Conservation (phyloP, 768 basidiomycete species). For the Boletus sp. region DNA sequence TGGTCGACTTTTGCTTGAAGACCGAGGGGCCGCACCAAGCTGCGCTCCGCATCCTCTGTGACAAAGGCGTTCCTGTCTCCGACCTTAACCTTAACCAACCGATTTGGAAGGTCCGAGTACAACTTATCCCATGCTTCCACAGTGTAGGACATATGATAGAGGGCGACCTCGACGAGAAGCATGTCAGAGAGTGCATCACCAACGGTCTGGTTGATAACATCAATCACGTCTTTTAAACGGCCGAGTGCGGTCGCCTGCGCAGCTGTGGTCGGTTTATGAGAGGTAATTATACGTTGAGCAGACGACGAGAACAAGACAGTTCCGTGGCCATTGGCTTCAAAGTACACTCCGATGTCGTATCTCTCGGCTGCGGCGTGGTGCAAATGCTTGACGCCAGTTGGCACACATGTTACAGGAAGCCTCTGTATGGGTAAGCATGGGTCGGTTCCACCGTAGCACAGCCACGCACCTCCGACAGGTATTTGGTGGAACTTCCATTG, state of each 20-base stretch:
- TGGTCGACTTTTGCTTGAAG: conserved; percentile 83
- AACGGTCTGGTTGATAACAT: conserved; percentile 96
- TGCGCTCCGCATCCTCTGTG: conserved; percentile 92
- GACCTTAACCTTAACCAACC: conserved; percentile 91
- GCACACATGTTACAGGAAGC: conserved; percentile 90
- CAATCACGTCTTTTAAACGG: conserved; percentile 72
- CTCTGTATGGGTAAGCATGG: conserved; percentile 51
- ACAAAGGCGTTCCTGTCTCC: conserved; percentile 77
- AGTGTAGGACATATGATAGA: conserved; percentile 84
- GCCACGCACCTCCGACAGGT: conserved; percentile 68
- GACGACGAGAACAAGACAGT: conserved; percentile 90
- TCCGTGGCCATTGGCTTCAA: conserved; percentile 98
- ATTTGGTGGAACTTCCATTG: conserved; percentile 95
- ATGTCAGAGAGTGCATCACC: conserved; percentile 96
- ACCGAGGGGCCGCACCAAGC: conserved; percentile 74
- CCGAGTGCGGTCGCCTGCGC: conserved; percentile 79
- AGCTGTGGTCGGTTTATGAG: conserved; percentile 73
- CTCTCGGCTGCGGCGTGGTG: conserved; percentile 94
- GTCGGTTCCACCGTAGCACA: neutral
- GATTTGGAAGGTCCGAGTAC: conserved; percentile 92
- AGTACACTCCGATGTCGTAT: conserved; percentile 96
- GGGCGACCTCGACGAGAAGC: conserved; percentile 90
- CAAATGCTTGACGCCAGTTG: conserved; percentile 96
- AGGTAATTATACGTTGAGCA: conserved; percentile 59
- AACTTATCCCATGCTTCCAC: conserved; percentile 88